These are phyloP conservation scores for Metrosideros polymorpha DNA, from an alignment of 441 rosid species.

Conservation along the genomic window DNA sequence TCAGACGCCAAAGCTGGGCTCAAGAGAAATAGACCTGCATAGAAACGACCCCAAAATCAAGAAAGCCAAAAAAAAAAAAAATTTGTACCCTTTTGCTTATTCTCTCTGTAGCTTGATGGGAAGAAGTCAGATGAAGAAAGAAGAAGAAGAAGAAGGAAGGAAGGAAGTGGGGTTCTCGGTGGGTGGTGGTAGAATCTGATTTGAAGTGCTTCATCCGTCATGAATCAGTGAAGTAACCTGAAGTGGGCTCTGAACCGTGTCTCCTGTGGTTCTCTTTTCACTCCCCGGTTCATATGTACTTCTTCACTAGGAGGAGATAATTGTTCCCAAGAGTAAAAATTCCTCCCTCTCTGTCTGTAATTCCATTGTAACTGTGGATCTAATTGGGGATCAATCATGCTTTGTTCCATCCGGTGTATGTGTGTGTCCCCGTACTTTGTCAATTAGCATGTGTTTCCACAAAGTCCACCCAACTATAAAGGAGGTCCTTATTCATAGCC, in stretches of 20 bases:
- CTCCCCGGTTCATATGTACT: not conserved
- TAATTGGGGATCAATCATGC: slow-evolving; percentile 25
- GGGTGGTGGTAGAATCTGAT: not conserved
- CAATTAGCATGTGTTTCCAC: not conserved
- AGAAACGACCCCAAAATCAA: not conserved
- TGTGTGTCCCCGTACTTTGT: not conserved
- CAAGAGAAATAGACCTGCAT: slow-evolving; percentile 19
- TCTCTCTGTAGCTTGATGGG: not conserved
- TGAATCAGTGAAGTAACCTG: slow-evolving; percentile 2
- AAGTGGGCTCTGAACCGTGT: not conserved
- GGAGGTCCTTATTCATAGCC: not conserved
- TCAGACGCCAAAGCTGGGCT: slow-evolving; percentile 3
- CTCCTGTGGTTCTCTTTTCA: slow-evolving; percentile 6
- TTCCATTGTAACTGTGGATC: slow-evolving; percentile 21
- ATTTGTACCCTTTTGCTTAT: not conserved
- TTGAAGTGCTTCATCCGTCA: not conserved
- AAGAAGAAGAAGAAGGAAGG: not conserved
- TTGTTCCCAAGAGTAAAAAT: slow-evolving; percentile 11
- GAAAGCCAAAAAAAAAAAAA: not conserved
- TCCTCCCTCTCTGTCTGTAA: slow-evolving; percentile 14
- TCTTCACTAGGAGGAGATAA: slow-evolving; percentile 16
- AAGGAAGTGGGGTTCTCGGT: not conserved
- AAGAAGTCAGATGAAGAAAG: not conserved
- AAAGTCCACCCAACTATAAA: not conserved
- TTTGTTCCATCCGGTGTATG: slow-evolving; percentile 3